A percentile compares a stretch with the other conserved stretches of the same genome.
phyloP scores from a whole-genome alignment of 768 basidiomycete species.

The Agrocybe pediades region DNA sequence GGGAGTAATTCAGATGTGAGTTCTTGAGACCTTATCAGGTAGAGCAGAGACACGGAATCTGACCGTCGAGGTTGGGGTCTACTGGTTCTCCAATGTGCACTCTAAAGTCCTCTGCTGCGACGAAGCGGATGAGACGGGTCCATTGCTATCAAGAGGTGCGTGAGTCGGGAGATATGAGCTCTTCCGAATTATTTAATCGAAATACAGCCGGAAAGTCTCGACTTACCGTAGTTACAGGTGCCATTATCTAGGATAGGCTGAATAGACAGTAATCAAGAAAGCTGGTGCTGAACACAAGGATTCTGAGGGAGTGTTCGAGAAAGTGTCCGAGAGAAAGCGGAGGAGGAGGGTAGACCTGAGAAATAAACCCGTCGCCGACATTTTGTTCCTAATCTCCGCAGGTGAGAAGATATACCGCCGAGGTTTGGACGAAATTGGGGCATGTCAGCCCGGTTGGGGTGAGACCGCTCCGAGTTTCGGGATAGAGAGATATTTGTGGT shows the following conservation, averaged over 20 bases:
- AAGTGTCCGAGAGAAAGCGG: conserved; percentile 7
- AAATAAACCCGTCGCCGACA: neutral
- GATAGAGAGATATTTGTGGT: neutral
- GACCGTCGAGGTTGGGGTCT: conserved; percentile 66
- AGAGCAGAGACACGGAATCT: neutral
- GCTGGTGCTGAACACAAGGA: neutral
- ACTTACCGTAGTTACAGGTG: conserved; percentile 59
- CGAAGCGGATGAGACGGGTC: conserved; percentile 82
- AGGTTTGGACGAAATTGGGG: neutral
- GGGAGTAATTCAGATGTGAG: neutral
- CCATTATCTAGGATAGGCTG: conserved; percentile 36
- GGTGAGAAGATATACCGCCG: neutral
- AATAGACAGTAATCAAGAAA: neutral
- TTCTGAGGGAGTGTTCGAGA: neutral
- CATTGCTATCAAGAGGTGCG: conserved; percentile 49
- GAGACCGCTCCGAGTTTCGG: neutral
- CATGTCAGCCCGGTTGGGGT: neutral
- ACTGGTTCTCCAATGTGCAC: conserved; percentile 82
- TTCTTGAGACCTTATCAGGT: neutral
- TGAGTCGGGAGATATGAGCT: neutral
- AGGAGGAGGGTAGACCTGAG: conserved; percentile 3
- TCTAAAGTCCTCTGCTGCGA: conserved; percentile 71
- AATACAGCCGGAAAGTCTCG: neutral
- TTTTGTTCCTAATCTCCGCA: conserved; percentile 5
- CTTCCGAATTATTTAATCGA: neutral